These are phyloP conservation scores for Psilocybe cyanescens DNA, from an alignment of 768 basidiomycete species.

Conservation along the genomic window DNA sequence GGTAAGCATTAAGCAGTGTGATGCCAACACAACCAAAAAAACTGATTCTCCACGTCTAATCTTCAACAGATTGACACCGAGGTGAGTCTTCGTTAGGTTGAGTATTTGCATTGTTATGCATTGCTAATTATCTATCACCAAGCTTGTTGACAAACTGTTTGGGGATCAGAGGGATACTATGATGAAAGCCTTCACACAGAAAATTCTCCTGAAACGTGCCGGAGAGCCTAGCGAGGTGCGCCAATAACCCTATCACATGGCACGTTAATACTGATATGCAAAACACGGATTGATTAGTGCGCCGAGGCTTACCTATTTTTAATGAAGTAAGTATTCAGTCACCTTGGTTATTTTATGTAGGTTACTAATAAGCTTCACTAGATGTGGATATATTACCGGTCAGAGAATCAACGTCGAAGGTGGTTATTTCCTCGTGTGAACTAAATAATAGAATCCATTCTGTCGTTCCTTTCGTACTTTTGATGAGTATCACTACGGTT, in stretches of 20 bases:
- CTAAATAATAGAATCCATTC: not conserved
- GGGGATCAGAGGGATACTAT: not conserved
- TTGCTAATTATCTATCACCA: not conserved
- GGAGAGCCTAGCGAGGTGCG: conserved; percentile 8
- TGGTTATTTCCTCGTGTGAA: not conserved
- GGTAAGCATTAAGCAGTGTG: not conserved
- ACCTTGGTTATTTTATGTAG: not conserved
- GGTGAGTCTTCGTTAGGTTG: not conserved
- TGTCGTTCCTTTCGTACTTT: too few relatives aligned
- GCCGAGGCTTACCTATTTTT: conserved; percentile 10
- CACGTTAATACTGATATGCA: not conserved
- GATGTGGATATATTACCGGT: conserved; percentile 7
- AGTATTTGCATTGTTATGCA: not conserved
- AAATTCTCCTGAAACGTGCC: conserved; percentile 6
- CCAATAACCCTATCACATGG: not conserved
- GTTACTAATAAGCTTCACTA: not conserved
- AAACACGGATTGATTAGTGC: not conserved
- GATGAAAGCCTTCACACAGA: not conserved
- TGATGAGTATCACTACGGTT: too few relatives aligned
- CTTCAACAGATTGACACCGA: not conserved
- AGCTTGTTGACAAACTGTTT: not conserved
- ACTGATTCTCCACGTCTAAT: not conserved
- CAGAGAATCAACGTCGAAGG: conserved; percentile 6
- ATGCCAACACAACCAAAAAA: too few relatives aligned
- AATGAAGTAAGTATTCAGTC: conserved; percentile 3